phyloP scores from a whole-genome alignment of 371 early-diverging fungal species.

The Phascolomyces articulosus region DNA sequence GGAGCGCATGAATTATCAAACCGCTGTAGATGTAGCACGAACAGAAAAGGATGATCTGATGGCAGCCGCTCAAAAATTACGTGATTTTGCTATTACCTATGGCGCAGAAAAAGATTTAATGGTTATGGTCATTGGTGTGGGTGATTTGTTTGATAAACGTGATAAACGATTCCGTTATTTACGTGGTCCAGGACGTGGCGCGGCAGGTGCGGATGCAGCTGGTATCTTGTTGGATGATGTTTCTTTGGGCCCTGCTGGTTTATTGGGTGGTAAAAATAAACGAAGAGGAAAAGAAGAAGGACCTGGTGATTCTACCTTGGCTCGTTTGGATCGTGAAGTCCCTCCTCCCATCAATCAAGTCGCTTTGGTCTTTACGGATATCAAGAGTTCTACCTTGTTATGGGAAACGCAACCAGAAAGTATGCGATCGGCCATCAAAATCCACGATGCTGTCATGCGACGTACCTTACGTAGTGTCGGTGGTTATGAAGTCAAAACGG shows the following conservation, averaged over 20 bases:
- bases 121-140: constrained; percentile 87
- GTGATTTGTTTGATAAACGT: constrained; percentile 67
- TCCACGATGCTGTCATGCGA: constrained; percentile 89
- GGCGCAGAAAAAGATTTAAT: constrained; percentile 80
- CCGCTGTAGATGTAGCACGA: constrained; percentile 85
- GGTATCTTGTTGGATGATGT: constrained; percentile 32
- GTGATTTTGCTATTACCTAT: constrained; percentile 89
- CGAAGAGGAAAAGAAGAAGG: constrained; percentile 53
- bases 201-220: constrained; percentile 22
- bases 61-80: constrained; percentile 82
- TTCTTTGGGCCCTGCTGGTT: constrained; percentile 16
- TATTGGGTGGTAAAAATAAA: constrained; percentile 39
- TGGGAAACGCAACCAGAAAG: constrained; percentile 90
- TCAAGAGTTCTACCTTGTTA: constrained; percentile 92
- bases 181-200: constrained; percentile 32
- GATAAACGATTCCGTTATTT: constrained; percentile 36
- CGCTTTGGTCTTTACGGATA: constrained; percentile 94
- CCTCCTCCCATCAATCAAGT: constrained; percentile 88
- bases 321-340: constrained; percentile 75
- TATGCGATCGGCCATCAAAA: constrained; percentile 90
- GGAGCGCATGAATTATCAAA: constrained; percentile 82
- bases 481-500: constrained; percentile 97
- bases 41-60: constrained; percentile 75
- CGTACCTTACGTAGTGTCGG: constrained; percentile 81
- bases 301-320: constrained; percentile 63